phyloP scores from a whole-genome alignment of 768 basidiomycete species.

The Lyophyllum shimeji region DNA sequence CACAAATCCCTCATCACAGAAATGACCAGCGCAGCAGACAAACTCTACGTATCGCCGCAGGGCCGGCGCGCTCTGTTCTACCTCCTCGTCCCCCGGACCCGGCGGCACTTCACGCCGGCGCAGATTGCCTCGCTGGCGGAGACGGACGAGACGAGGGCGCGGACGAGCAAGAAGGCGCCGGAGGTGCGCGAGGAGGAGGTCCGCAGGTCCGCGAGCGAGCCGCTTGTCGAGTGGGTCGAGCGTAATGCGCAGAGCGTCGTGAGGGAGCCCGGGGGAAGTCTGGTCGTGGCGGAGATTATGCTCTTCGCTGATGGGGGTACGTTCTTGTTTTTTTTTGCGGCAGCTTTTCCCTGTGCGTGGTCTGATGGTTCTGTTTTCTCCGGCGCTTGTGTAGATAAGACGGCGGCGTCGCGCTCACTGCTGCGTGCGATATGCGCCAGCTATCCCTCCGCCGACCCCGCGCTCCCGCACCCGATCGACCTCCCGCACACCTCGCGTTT shows the following conservation, averaged over 20 bases:
- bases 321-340: conserved; percentile 38
- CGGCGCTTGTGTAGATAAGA: conserved; percentile 58
- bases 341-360: neutral
- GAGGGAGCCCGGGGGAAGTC: conserved; percentile 76
- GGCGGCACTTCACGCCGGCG: conserved; percentile 85
- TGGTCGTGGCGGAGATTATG: conserved; percentile 81
- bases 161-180: conserved; percentile 84
- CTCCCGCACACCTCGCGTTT: conserved; percentile 79
- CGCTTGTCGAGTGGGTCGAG: conserved; percentile 68
- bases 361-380: neutral
- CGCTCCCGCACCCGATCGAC: conserved; percentile 68
- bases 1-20: conserved; percentile 76
- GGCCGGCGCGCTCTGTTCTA: conserved; percentile 84
- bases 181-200: conserved; percentile 68
- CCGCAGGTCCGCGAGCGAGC: conserved; percentile 68
- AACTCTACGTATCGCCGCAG: conserved; percentile 60
- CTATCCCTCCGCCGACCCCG: conserved; percentile 53
- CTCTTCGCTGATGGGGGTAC: conserved; percentile 82
- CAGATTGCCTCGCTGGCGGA: conserved; percentile 70
- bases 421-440: conserved; percentile 53
- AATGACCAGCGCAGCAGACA: conserved; percentile 57
- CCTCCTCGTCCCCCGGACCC: conserved; percentile 78
- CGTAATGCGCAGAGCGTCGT: conserved; percentile 60
- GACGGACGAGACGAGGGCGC: conserved; percentile 64
- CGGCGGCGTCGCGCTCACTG: conserved; percentile 57